Base-by-base conservation (phyloP, 1,284 basidiomycete genomes). In the Heliocybe sulcata region DNA sequence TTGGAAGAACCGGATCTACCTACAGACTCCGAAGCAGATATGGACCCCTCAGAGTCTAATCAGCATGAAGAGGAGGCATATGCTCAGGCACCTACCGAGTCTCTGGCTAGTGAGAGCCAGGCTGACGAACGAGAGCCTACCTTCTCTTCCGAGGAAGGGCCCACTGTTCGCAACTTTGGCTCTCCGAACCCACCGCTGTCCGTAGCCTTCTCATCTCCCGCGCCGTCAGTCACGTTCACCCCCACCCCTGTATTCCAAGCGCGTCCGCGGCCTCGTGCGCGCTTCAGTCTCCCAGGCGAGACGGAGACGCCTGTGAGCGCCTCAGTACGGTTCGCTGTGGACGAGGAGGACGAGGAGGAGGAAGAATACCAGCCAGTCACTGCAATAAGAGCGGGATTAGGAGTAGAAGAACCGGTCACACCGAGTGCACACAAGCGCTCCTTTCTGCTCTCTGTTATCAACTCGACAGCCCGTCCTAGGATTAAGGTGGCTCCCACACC, bases 381-480 rank as follows among this genome's bases (percentile, higher is more conserved):
- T n/a, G 4, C 51, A 58, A 9, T 65, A 64, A 38, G 56, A 45
- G 26, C 59, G 59, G n/a, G 56, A 62, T 29, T 62, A 67, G 16
- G 63, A 61, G n/a, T 52, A 35, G 54, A 68, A 19, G 67, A 74
- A 42, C 72, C 69, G 0, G 62, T 81, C 22, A 91, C 88, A 1
- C 88, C 88, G 1, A 73, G 81, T 56, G 79, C 82, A 11, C 81
- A 85, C 57, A 81, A 85, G 45, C 77, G 80, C 19, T 89, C 87
- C 0, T 90, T 91, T 70, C 76, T 91, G 3, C 75, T 91, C 33
- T 83, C 83, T 2, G 83, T 91, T 19, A 87, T 90, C 64, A 86
- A 90, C 64, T 88, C 87, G 2, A 86, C 82, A 2, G 72, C 85
- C 1, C 80, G 87, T n/a, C 87, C 88, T 0, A 78, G 85, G 3